Conservation (phyloP, 2,329 filamentous ascomycete species). For the Fusarium chuoi region DNA sequence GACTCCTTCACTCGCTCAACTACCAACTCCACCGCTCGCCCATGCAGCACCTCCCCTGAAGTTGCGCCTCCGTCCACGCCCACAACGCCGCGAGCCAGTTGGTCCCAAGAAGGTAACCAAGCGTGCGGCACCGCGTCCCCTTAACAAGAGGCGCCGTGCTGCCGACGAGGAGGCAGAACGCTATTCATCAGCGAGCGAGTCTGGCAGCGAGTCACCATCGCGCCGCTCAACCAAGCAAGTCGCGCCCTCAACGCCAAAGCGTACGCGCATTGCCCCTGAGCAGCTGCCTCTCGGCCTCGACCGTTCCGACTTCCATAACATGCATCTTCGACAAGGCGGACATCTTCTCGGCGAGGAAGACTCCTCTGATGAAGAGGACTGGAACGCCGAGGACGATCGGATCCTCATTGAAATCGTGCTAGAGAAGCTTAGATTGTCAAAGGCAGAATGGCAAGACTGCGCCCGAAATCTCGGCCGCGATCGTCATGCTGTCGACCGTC, state of each 20-base stretch:
- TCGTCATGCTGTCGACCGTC: constrained; percentile 63
- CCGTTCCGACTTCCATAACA: constrained; percentile 66
- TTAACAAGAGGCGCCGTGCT: constrained; percentile 64
- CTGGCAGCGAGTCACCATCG: constrained; percentile 46
- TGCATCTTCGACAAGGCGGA: constrained; percentile 44
- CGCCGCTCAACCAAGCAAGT: constrained; percentile 30
- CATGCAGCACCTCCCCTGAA: constrained; percentile 63
- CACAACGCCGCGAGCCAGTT: constrained; percentile 46
- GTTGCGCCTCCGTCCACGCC: constrained; percentile 64
- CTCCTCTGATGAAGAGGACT: constrained; percentile 60
- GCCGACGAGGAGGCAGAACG: constrained; percentile 59
- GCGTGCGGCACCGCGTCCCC: constrained; percentile 58
- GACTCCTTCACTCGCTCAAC: constrained; percentile 47
- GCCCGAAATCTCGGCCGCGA: constrained; percentile 71
- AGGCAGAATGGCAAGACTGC: constrained; percentile 74
- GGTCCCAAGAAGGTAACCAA: constrained; percentile 62
- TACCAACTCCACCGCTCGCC: constrained; percentile 66
- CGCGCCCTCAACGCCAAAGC: constrained; percentile 66
- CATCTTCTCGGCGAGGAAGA: constrained; percentile 52
- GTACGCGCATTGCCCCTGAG: constrained; percentile 68
- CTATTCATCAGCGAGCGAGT: constrained; percentile 52
- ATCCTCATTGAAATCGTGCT: constrained; percentile 74
- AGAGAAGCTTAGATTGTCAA: constrained; percentile 72
- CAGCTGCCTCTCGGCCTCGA: constrained; percentile 69
- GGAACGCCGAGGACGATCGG: constrained; percentile 72